Evolutionary conservation across 768 basidiomycete genomes (phyloP), one percentile per base, ranked within the genome.

Genomic region (Tephrocybe sp.): DNA sequence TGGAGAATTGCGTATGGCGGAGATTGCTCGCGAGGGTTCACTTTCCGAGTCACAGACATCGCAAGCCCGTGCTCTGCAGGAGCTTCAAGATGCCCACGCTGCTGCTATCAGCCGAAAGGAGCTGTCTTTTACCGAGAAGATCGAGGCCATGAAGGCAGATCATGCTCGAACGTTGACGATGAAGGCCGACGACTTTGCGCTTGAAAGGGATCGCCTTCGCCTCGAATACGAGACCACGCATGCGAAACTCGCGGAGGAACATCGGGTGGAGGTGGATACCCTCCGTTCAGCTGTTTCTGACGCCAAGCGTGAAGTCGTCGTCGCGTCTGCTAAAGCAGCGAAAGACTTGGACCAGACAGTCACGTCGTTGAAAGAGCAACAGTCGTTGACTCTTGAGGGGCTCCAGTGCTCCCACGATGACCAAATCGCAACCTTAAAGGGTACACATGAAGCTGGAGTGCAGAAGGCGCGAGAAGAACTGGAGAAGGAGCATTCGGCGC

Each of bases 21-120:
- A 94, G 65, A 85, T 90, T 53, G 75, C 87, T 21, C 81, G 81
- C 20, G 81, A 91, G 56, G 90, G 88, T 26, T 80, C 83, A 2
- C 70, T 93, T 23, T 80, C 85, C 7, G 88, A 88, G 62, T 88
- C 89, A 4, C 75, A 90, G 64, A 84, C 85, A 11, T 75, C 86
- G 36, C 83, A 83, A 50, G 78, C 78, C 37, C 53, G 76, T 8
- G 81, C 83, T 21, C 66, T 95, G 48, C 72, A 83, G 47, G 78
- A 78, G 24, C 75, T 93, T 23, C 86, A 87, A 60, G 84, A 86
- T 15, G 89, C 88, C 59, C 88, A 93, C 58, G 70, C 78, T 0
- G 76, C 83, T 10, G 84, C 84, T 11, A 76, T 90, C 50, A 60
- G 76, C 14, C 77, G 83, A 53, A 88, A 86, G 67, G 88, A 93